Percentiles rank a stretch among this genome's conserved stretches.
Evolutionary conservation across 1,139 yeast species (phyloP).

Genomic region (Lipomyces yarrowii): DNA sequence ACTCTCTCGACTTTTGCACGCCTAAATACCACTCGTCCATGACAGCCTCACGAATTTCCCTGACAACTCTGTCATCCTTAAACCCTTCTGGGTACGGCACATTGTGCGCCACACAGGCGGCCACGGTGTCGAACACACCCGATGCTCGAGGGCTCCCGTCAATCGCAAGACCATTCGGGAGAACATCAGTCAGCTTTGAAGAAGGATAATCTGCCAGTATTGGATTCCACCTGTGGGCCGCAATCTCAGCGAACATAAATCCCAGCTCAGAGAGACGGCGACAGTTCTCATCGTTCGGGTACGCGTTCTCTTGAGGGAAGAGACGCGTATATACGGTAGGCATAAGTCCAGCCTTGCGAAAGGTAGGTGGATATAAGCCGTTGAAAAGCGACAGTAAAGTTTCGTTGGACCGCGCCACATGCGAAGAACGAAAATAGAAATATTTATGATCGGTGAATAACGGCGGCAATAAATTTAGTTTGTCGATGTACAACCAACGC

Average conservation of each 20-base stretch:
- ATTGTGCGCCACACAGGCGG: slow-evolving; percentile 33
- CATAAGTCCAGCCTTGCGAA: slow-evolving; percentile 20
- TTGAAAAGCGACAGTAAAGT: slow-evolving; percentile 33
- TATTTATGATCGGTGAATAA: slow-evolving; percentile 22
- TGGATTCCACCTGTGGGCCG: slow-evolving; percentile 35
- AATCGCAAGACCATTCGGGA: slow-evolving; percentile 32
- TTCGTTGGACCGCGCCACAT: slow-evolving; percentile 33
- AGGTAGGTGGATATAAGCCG: slow-evolving; percentile 33
- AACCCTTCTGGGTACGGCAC: slow-evolving; percentile 31
- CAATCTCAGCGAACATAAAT: slow-evolving; percentile 32
- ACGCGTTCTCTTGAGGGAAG: slow-evolving; percentile 34
- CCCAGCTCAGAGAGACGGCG: slow-evolving; percentile 31
- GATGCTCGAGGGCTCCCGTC: slow-evolving; percentile 35
- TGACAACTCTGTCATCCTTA: slow-evolving; percentile 23
- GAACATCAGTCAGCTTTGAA: slow-evolving; percentile 25
- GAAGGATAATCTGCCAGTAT: slow-evolving; percentile 33
- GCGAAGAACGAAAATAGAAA: slow-evolving; percentile 33
- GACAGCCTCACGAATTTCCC: slow-evolving; percentile 30
- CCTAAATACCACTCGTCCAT: slow-evolving; percentile 34
- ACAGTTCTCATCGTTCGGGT: slow-evolving; percentile 35
- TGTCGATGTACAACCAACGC: slow-evolving; percentile 32
- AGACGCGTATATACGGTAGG: slow-evolving; percentile 31
- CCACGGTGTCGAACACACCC: slow-evolving; percentile 34
- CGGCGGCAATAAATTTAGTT: slow-evolving; percentile 30
- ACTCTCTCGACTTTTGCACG: slow-evolving; percentile 24